Base-by-base conservation (phyloP, 2,329 filamentous ascomycete species). In the Trichoderma sp. region DNA sequence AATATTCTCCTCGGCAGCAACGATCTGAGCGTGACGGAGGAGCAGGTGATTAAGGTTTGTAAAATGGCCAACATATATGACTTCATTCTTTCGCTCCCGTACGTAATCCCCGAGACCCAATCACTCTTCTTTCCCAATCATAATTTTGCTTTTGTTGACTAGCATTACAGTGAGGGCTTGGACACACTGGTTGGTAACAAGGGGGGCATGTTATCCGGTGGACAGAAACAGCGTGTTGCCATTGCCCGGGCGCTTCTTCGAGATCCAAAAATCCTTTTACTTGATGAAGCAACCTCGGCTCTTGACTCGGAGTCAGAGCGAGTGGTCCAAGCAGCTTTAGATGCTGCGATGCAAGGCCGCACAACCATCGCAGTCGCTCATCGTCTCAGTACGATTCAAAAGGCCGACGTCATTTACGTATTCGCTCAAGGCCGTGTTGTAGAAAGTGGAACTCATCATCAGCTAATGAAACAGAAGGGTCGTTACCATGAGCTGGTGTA, bases 261-360 rank as follows among this genome's bases (percentile, higher is more conserved):
- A 1, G 82, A 84, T 9, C 87, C 87, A 0, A 76, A 78, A 4
- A 74, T 90, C 1, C 78, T 90, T 1, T 78, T 90, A 0, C 81
- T 90, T 0, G 88, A 90, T 64, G 88, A 90, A 76, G 87, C 88
- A 3, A 90, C 88, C 0, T 85, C 82, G 2, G 85, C 84, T 36
- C 80, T 90, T 0, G 87, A 90, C 71, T 86, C 86, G 1, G 82
- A 87, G 73, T 86, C 84, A 0, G 88, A 90, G 76, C 82, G 84
- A 39, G 62, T 69, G 8, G 69, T 74, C 9, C 73, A 74, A 50
- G 53, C n/a, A 6, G 74, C 74, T 30, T 57, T 74, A 34, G 73
- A 74, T 12, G 36, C 26, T 4, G 74, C 72, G 13, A 53, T 65
- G 8, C 23, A 43, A 28, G 73, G 71, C 7, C 68, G 74, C 9